Conservation (phyloP, 2,329 filamentous ascomycete genomes). For the Gaeumannomyces tritici region DNA sequence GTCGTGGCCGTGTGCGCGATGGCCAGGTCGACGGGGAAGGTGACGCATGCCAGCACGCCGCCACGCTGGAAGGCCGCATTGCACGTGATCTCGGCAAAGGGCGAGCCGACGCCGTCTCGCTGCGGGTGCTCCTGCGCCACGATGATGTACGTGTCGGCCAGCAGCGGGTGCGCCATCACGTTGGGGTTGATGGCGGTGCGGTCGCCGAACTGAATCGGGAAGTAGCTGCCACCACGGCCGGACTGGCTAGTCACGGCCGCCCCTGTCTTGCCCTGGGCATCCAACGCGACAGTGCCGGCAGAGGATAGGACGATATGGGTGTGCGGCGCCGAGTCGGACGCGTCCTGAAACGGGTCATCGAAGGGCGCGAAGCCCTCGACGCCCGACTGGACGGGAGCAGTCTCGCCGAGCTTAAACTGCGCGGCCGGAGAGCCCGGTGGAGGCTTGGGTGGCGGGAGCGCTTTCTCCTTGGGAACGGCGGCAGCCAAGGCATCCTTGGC, state of each 20-base stretch:
- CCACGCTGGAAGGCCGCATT: constrained; percentile 33
- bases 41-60: constrained; percentile 29
- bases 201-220: constrained; percentile 35
- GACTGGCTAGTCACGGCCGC: background rate
- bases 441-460: background rate
- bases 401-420: background rate
- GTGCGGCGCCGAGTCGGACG: background rate
- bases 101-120: constrained; percentile 13
- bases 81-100: constrained; percentile 37
- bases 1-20: constrained; percentile 33
- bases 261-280: background rate
- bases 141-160: constrained; percentile 37
- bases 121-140: constrained; percentile 33
- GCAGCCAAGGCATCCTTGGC: background rate
- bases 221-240: constrained; percentile 27
- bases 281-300: background rate
- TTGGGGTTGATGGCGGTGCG: constrained; percentile 40
- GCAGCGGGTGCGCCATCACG: constrained; percentile 43
- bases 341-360: background rate
- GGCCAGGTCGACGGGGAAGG: constrained; percentile 27
- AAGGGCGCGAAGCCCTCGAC: background rate
- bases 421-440: background rate
- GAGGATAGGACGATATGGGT: constrained; percentile 1
- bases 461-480: background rate
- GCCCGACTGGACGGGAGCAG: background rate